Evolutionary conservation across 169 alveolate species (phyloP).

Genomic region (Eimeria necatrix): DNA sequence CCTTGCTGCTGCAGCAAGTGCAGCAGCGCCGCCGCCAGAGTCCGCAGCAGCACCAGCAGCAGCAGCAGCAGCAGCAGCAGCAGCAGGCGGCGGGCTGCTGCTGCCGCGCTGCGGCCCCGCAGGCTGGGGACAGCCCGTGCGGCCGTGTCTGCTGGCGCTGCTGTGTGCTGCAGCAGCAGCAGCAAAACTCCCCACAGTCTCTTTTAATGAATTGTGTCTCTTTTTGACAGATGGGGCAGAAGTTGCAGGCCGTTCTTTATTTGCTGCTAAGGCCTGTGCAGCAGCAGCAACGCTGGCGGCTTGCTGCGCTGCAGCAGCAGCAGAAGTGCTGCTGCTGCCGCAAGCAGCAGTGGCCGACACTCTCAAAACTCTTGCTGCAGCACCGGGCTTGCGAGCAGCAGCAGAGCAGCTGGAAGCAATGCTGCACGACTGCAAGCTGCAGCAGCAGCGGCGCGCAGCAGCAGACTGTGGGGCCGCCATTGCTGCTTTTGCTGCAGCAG

Average conservation of each 20-base stretch:
- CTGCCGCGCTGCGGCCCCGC: conserved; percentile 38
- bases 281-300: conserved; percentile 21
- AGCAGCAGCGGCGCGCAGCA: neutral
- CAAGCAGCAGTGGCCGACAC: conserved; percentile 13
- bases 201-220: neutral
- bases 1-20: conserved; percentile 4
- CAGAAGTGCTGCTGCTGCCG: conserved; percentile 68
- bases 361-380: conserved; percentile 15
- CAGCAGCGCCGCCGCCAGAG: neutral
- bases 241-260: conserved; percentile 45
- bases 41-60: conserved; percentile 18
- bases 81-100: neutral
- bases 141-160: neutral
- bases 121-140: conserved; percentile 3
- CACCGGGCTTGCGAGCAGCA: neutral
- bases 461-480: neutral
- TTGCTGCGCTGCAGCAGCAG: conserved; percentile 39
- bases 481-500: neutral
- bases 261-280: conserved; percentile 11
- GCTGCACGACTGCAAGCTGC: conserved; percentile 75
- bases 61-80: conserved; percentile 26
- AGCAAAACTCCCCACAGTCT: neutral
- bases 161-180: conserved; percentile 43
- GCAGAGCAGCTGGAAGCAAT: conserved; percentile 17
- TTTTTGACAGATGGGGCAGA: conserved; percentile 15